These are phyloP conservation scores for Leucosporidium yakuticum DNA, from an alignment of 768 basidiomycete species.

Conservation along the genomic window DNA sequence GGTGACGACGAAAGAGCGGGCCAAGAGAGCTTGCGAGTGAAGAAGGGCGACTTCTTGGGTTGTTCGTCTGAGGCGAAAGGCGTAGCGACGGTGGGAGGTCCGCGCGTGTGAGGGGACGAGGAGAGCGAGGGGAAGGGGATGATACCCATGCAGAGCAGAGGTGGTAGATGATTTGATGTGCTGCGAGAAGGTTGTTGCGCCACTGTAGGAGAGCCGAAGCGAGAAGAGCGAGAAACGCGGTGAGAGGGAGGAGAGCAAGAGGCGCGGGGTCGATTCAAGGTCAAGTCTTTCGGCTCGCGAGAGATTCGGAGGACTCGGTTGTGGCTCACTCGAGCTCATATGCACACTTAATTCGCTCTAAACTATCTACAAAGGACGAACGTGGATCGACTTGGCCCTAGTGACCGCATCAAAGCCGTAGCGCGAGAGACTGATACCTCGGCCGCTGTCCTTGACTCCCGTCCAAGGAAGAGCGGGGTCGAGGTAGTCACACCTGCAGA, in stretches of 20 bases:
- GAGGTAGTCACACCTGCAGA: constrained; percentile 67
- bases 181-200: not conserved
- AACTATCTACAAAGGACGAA: constrained; percentile 4
- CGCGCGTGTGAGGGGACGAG: not conserved
- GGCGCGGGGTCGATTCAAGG: not conserved
- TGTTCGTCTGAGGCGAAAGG: not conserved
- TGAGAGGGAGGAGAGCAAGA: not conserved
- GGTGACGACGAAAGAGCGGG: constrained; percentile 13
- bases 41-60: too few species aligned
- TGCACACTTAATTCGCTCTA: not conserved
- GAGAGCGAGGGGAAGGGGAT: constrained; percentile 3
- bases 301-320: not conserved
- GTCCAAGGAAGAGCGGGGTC: constrained; percentile 94
- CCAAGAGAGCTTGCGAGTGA: too few species aligned
- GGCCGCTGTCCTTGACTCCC: constrained; percentile 86
- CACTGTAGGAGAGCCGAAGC: not conserved
- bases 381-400: constrained; percentile 33
- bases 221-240: not conserved
- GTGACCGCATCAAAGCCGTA: constrained; percentile 53
- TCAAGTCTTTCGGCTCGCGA: not conserved
- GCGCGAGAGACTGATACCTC: constrained; percentile 82
- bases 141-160: not conserved
- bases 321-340: not conserved
- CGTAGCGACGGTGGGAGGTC: not conserved
- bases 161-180: not conserved